Percentiles rank a stretch among this genome's conserved stretches.
Conservation (phyloP, 2,329 filamentous ascomycete genomes). For the Verticillium longisporum region DNA sequence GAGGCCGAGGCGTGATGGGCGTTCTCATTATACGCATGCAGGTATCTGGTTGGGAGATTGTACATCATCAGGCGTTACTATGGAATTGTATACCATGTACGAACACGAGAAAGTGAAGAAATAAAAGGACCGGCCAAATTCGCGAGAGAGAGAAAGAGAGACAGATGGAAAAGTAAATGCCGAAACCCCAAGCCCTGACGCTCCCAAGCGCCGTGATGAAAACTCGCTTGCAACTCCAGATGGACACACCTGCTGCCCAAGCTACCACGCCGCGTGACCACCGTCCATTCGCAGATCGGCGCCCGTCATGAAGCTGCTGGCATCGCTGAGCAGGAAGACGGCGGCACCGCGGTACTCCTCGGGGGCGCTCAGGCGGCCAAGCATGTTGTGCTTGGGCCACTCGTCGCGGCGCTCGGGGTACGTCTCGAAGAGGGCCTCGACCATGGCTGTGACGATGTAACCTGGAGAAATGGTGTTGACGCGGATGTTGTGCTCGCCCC, state of each 20-base stretch:
- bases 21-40: background rate
- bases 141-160: background rate
- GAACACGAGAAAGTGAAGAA: background rate
- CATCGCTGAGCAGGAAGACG: conserved; percentile 31
- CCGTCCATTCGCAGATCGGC: conserved; percentile 65
- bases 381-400: conserved; percentile 9
- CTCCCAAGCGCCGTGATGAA: background rate
- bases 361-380: conserved; percentile 8
- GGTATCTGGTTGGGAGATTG: background rate
- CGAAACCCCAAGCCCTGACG: background rate
- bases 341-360: conserved; percentile 50
- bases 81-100: conserved; percentile 7
- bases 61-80: background rate
- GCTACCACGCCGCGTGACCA: conserved; percentile 55
- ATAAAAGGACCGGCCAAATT: too few species aligned
- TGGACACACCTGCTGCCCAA: conserved; percentile 10
- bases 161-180: background rate
- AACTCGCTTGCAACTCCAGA: background rate
- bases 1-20: background rate
- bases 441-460: conserved; percentile 47
- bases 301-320: conserved; percentile 33
- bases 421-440: conserved; percentile 68
- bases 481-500: conserved; percentile 62
- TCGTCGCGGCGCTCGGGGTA: conserved; percentile 55
- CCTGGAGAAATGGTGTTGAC: conserved; percentile 10